Percentiles rank a stretch among this genome's conserved stretches.
Conservation (phyloP, 1,284 basidiomycete species). For the Pterulicium gracile region DNA sequence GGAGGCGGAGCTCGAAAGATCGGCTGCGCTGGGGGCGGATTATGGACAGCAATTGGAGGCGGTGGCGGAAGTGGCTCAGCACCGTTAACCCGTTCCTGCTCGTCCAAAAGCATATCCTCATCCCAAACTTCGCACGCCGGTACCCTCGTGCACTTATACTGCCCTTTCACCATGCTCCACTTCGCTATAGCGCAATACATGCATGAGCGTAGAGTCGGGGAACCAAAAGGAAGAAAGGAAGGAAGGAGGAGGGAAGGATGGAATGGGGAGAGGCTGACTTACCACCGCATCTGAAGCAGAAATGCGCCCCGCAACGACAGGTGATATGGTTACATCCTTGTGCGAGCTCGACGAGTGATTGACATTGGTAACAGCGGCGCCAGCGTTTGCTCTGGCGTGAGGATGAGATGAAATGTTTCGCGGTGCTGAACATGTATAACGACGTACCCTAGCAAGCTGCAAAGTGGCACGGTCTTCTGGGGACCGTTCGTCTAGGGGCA, state of each 20-base stretch:
- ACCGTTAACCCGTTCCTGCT: conserved; percentile 19
- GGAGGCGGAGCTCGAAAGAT: background rate
- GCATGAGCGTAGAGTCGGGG: too few species aligned
- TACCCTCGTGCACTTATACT: conserved; percentile 19
- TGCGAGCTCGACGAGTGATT: conserved; percentile 21
- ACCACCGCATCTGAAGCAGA: conserved; percentile 30
- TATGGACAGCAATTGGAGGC: too few species aligned
- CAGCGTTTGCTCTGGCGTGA: conserved; percentile 23
- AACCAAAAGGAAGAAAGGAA: conserved; percentile 17
- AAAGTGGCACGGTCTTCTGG: conserved; percentile 28
- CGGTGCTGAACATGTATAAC: background rate
- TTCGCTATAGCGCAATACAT: too few species aligned
- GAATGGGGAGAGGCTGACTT: conserved; percentile 9
- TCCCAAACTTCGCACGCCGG: conserved; percentile 30
- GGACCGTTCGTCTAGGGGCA: conserved; percentile 28
- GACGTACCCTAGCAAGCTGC: conserved; percentile 22
- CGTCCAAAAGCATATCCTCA: conserved; percentile 27
- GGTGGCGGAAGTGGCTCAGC: conserved; percentile 3
- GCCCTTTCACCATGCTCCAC: conserved; percentile 6
- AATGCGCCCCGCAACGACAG: conserved; percentile 23
- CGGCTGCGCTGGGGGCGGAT: background rate
- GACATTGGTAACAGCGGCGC: conserved; percentile 31
- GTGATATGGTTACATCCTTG: conserved; percentile 30
- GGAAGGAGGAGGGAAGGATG: background rate
- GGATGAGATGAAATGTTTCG: background rate